Percentiles rank a stretch among this genome's conserved stretches.
Evolutionary conservation across 1,284 basidiomycete genomes (phyloP).

Genomic region (Neonothopanus nambi): DNA sequence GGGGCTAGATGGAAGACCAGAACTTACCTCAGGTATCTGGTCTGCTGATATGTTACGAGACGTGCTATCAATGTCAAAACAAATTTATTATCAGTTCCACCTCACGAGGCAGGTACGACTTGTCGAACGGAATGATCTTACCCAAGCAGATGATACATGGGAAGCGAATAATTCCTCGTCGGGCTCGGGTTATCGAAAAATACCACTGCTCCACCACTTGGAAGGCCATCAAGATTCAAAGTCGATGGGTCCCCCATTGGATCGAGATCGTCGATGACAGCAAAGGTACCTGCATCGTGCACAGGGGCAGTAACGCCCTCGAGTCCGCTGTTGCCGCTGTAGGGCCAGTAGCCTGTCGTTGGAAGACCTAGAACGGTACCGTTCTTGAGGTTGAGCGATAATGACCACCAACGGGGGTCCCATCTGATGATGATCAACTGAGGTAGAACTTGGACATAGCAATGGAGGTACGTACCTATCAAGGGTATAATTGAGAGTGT

Average conservation of each 20-base stretch:
- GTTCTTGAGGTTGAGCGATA: conserved; percentile 27
- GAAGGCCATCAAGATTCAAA: conserved; percentile 22
- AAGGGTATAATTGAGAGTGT: conserved; percentile 27
- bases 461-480: conserved; percentile 16
- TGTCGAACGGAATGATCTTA: too few species aligned
- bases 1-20: neutral
- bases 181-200: conserved; percentile 33
- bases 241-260: conserved; percentile 19
- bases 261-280: conserved; percentile 16
- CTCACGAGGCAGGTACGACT: too few species aligned
- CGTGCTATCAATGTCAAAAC: neutral
- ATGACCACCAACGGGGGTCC: conserved; percentile 32
- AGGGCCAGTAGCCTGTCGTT: conserved; percentile 33
- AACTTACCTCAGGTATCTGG: conserved; percentile 11
- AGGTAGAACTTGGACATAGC: neutral
- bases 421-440: conserved; percentile 19
- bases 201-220: conserved; percentile 19
- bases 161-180: conserved; percentile 29
- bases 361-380: conserved; percentile 28
- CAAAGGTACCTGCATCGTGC: conserved; percentile 26
- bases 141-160: conserved; percentile 29
- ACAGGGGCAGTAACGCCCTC: conserved; percentile 28
- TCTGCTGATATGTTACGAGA: conserved; percentile 4
- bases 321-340: conserved; percentile 27
- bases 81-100: too few species aligned